phyloP scores from a whole-genome alignment of 805 yeast genomes.

The Priceomyces castillae region DNA sequence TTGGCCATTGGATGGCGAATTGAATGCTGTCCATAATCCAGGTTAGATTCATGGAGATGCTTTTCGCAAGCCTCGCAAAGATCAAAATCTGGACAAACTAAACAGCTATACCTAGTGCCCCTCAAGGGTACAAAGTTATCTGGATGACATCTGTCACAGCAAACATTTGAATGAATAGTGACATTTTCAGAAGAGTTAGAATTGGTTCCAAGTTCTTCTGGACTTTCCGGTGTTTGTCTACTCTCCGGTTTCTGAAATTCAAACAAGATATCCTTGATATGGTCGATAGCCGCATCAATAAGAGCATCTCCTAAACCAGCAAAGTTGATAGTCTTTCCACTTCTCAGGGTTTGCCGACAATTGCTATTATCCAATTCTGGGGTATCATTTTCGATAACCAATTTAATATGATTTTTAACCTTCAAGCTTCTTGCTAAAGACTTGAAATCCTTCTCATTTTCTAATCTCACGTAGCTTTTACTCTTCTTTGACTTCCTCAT shows the following conservation, averaged over 20 bases:
- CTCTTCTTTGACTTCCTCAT: slow-evolving; percentile 48
- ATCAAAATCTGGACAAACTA: slow-evolving; percentile 53
- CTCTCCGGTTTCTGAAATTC: slow-evolving; percentile 5
- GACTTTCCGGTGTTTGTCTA: background rate
- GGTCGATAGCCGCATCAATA: slow-evolving; percentile 28
- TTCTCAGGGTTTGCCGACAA: background rate
- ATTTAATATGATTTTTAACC: slow-evolving; percentile 44
- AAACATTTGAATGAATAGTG: slow-evolving; percentile 22
- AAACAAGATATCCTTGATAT: slow-evolving; percentile 19
- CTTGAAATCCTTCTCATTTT: slow-evolving; percentile 37
- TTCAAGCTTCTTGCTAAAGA: slow-evolving; percentile 44
- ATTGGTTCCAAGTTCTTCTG: background rate
- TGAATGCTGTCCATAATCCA: slow-evolving; percentile 18
- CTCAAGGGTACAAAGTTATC: slow-evolving; percentile 30
- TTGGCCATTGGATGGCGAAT: slow-evolving; percentile 31
- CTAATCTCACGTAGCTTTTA: slow-evolving; percentile 39
- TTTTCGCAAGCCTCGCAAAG: slow-evolving; percentile 42
- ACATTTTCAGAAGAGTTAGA: background rate
- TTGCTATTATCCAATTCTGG: slow-evolving; percentile 3
- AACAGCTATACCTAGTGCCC: slow-evolving; percentile 51
- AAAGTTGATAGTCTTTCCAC: slow-evolving; percentile 17
- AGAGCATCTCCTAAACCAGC: slow-evolving; percentile 23
- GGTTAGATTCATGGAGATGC: slow-evolving; percentile 11
- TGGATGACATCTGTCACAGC: slow-evolving; percentile 38
- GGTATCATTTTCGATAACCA: slow-evolving; percentile 24